Conservation (phyloP, 352 stramenopile genomes). For the Pythium pyrilobum region DNA sequence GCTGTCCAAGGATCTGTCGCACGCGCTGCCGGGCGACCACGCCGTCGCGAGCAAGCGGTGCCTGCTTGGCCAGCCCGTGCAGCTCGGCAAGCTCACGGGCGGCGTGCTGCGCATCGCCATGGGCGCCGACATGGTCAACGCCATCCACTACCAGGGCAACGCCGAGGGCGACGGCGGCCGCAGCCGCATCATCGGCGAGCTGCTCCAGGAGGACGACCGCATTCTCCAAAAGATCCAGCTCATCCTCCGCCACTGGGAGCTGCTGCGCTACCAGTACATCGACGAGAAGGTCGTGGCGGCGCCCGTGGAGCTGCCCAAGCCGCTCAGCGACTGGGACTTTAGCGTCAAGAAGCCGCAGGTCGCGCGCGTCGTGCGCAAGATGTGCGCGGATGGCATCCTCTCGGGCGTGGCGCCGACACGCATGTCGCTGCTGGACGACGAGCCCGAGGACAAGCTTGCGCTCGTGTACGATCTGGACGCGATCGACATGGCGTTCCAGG, state of each 20-base stretch:
- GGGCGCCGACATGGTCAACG: conserved; percentile 84
- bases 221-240: conserved; percentile 67
- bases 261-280: conserved; percentile 55
- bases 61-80: conserved; percentile 77
- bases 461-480: conserved; percentile 83
- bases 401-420: neutral
- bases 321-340: conserved; percentile 71
- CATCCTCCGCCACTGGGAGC: conserved; percentile 63
- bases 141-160: conserved; percentile 36
- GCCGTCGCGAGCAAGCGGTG: conserved; percentile 48
- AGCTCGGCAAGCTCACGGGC: conserved; percentile 52
- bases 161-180: conserved; percentile 27
- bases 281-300: conserved; percentile 35
- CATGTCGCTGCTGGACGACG: conserved; percentile 18
- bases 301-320: conserved; percentile 37
- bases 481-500: conserved; percentile 82
- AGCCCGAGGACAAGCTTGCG: conserved; percentile 49
- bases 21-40: conserved; percentile 34
- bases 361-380: conserved; percentile 47
- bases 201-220: conserved; percentile 46
- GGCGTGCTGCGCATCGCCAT: conserved; percentile 82
- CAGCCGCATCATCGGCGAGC: conserved; percentile 27
- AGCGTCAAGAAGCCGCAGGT: conserved; percentile 65
- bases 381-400: conserved; percentile 45
- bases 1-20: conserved; percentile 66